A percentile compares a stretch with the other conserved stretches of the same genome.
Evolutionary conservation across 768 basidiomycete genomes (phyloP).

Genomic region (Pleurotus eryngii): DNA sequence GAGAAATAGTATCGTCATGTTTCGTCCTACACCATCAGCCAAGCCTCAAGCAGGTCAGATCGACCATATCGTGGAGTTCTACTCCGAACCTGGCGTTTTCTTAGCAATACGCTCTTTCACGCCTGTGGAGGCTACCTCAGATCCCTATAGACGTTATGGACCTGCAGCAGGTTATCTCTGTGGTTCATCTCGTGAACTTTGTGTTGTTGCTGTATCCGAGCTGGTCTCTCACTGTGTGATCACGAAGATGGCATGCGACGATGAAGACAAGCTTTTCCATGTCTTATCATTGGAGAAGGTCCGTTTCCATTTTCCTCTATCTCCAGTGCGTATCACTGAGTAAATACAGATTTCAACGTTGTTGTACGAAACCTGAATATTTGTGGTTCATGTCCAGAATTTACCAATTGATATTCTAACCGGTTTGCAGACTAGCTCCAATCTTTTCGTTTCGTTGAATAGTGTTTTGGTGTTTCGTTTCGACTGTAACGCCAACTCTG

Average conservation of each 20-base stretch:
- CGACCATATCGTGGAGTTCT: conserved; percentile 5
- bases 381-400: no score
- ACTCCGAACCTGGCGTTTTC: conserved; percentile 2
- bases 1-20: conserved; percentile 9
- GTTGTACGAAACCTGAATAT: no score
- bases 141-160: conserved; percentile 12
- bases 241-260: neutral
- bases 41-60: neutral
- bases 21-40: neutral
- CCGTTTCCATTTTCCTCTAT: no score
- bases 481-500: no score
- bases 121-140: neutral
- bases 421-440: no score
- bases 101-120: neutral
- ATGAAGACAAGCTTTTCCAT: neutral
- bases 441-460: no score
- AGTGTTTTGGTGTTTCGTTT: no score
- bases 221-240: conserved; percentile 8
- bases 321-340: no score
- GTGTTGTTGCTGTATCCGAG: conserved; percentile 7
- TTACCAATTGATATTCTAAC: no score
- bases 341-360: no score
- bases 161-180: conserved; percentile 13
- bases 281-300: neutral
- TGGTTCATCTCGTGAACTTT: neutral